Evolutionary conservation across 164 flowering plant genomes (phyloP), one percentile per base, ranked within the genome.

Genomic region (Hamamelis virginiana): DNA sequence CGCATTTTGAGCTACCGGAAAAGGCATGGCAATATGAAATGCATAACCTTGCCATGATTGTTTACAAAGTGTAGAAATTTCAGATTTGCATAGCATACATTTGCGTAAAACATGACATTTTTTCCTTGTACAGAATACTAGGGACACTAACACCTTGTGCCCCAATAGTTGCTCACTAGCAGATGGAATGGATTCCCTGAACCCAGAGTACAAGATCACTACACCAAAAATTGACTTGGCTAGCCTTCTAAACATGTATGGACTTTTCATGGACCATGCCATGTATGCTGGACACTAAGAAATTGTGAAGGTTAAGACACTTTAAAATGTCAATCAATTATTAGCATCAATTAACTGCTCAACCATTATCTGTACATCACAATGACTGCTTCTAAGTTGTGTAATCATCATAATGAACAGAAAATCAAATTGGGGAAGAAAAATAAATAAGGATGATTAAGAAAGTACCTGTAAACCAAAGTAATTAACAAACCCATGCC

Each of bases 401-500:
- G 26, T 28, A 41, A 48, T 50, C 67, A 64, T 27, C 55, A 21
- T 25, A 48, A n/a, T 27, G 59, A 16, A 19, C 48, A 61, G 45
- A 67, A 26, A 13, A n/a, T 19, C 13, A 6, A 53, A 48, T 11
- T 51, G 21, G 68, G 8, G 21, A 5, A 15, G 38, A 4, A 21
- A 19, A 21, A 69, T 4, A 61, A 28, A 72, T 19, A 14, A 58
- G 55, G 21, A 66, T 1, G n/a, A 52, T 19, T 14, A 68, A 71
- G 60, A 76, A 59, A 65, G 25, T 77, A 92, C 98, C 77, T 94
- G 98, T 79, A 94, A 82, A 69, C 98, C 98, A 72, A 91, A 94
- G 86, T 95, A 95, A 77, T 95, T 95, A 71, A 95, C 81, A 68
- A 92, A 95, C 25, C 98, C 98, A 77, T 77, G 76, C 79, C 70